Conservation (phyloP, 257 asterid species). For the Fraxinus quadrangulata region DNA sequence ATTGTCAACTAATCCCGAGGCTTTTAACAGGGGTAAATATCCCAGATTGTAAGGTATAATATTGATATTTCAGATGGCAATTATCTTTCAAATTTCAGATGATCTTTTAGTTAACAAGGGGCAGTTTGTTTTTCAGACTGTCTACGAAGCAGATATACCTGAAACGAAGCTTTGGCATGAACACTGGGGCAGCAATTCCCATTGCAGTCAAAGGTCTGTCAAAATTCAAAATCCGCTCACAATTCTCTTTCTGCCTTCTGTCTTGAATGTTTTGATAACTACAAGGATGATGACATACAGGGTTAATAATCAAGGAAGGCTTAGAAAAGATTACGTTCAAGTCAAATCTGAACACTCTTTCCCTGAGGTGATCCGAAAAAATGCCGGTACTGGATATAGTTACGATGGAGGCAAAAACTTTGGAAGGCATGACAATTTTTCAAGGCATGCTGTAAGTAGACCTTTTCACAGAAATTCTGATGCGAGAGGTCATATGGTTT, state of each 20-base stretch:
- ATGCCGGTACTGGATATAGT: slow-evolving; percentile 19
- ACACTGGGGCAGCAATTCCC: neutral
- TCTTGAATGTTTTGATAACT: neutral
- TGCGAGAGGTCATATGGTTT: neutral
- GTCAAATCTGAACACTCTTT: neutral
- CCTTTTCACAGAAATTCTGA: neutral
- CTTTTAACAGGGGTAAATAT: slow-evolving; percentile 31
- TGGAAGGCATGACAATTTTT: no score
- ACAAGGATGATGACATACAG: slow-evolving; percentile 3
- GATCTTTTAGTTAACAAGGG: neutral
- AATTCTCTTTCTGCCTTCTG: neutral
- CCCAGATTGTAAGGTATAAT: slow-evolving; percentile 34
- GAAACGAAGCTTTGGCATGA: slow-evolving; percentile 40
- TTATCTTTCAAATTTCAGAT: neutral
- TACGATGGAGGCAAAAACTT: slow-evolving; percentile 24
- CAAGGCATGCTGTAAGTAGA: neutral
- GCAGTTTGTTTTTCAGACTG: slow-evolving; percentile 25
- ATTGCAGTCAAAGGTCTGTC: neutral
- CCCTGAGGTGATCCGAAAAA: neutral
- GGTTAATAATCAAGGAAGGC: slow-evolving; percentile 16
- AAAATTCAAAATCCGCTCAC: neutral
- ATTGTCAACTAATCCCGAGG: slow-evolving; percentile 22
- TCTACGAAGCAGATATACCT: slow-evolving; percentile 11
- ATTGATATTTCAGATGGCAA: neutral
- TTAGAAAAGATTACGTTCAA: neutral